Base-by-base conservation (phyloP, 2,329 filamentous ascomycete species). In the Trichoderma endophyticum region DNA sequence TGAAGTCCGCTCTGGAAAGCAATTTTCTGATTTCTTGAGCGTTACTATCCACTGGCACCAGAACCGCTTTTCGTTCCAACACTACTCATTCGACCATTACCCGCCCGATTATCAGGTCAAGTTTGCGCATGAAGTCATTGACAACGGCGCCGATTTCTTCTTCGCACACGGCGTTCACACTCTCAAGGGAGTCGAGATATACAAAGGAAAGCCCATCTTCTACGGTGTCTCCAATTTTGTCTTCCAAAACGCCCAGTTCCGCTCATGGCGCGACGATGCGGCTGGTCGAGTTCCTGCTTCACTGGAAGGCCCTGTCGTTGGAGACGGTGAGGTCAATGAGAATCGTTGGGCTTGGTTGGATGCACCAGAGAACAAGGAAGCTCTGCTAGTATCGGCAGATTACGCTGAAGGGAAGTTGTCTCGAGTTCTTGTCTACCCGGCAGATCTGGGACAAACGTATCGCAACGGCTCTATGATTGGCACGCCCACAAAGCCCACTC, bases 11-110 rank as follows among this genome's bases (percentile, higher is more conserved):
- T 39, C 59, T 15, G 67, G 67, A 26, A 70, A 70, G 18, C 67
- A 70, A 6, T 70, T 70, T 9, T 62, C 67, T 2, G 67, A 70
- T 26, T 63, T 70, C n/a, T 43, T 70, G 21, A 56, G 39, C 18
- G 67, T 70, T 7, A 70, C 67, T 8, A 43, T 70, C 15, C 67
- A 70, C 32, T 70, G 67, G 67, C 67, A 70, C 26, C 67, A 70
- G 15, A 70, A 70, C 26, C 67, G 67, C 3, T 70, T 70, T 9
- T 70, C 67, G 6, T 70, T 70, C 43, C 67, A 70, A 30, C 57
- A 62, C 18, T 70, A 70, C 15, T 70, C 67, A 3, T 70, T 70
- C 30, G 67, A 70, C 30, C 67, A 70, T 15, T 70, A 70, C 15
- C 67, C 67, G 6, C n/a, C 67, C 8, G 67, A 70, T 15, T 70